Conservation (phyloP, 2,329 filamentous ascomycete species). For the Ilyonectria destructans region DNA sequence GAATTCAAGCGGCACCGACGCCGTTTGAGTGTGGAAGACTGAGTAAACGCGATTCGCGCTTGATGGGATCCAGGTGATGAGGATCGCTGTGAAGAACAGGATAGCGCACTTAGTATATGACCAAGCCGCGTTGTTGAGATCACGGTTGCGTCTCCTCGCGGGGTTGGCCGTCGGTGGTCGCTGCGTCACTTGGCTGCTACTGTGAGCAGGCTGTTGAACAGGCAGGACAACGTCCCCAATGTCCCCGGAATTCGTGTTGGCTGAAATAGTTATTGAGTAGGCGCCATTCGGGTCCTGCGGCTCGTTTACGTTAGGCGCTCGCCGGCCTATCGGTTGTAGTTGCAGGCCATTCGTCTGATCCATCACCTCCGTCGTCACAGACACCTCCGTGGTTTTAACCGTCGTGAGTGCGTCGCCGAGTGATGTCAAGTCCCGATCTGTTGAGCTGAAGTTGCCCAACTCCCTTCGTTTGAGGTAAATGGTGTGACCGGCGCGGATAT, state of each 20-base stretch:
- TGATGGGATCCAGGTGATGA: constrained; percentile 84
- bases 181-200: constrained; percentile 32
- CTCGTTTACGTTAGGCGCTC: constrained; percentile 33
- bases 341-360: constrained; percentile 41
- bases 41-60: constrained; percentile 84
- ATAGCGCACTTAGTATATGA: constrained; percentile 80
- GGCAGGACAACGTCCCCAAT: constrained; percentile 49
- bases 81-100: constrained; percentile 80
- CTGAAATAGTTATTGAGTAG: constrained; percentile 69
- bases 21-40: constrained; percentile 69
- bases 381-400: constrained; percentile 76
- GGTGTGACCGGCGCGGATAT: constrained; percentile 75
- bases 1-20: constrained; percentile 75
- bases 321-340: constrained; percentile 45
- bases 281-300: constrained; percentile 46
- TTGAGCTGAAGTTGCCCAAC: constrained; percentile 69
- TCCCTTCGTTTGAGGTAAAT: constrained; percentile 79
- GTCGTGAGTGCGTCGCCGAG: constrained; percentile 64
- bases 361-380: constrained; percentile 69
- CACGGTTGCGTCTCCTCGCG: constrained; percentile 60
- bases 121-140: constrained; percentile 77
- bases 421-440: constrained; percentile 60
- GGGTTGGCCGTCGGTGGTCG: constrained; percentile 46
- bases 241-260: constrained; percentile 46
- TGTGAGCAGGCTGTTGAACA: constrained; percentile 37